These are phyloP conservation scores for Penicillium verrucosum DNA, from an alignment of 2,329 filamentous ascomycete species.

Conservation along the genomic window DNA sequence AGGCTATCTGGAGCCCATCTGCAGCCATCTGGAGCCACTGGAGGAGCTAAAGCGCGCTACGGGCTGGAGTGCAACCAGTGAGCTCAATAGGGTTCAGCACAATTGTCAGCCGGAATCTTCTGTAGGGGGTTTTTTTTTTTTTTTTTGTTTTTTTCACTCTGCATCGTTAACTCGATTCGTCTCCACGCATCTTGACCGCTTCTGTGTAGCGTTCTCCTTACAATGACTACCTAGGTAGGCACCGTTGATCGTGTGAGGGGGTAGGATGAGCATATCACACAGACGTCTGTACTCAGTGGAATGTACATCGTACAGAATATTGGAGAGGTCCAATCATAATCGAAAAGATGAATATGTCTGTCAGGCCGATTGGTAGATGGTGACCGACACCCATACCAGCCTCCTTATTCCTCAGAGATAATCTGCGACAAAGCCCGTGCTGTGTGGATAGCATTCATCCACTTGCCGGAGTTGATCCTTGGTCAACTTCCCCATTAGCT, in stretches of 20 bases:
- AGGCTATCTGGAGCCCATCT: constrained; percentile 16
- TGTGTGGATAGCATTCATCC: background rate
- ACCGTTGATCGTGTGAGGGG: background rate
- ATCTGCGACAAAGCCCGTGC: background rate
- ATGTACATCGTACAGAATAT: background rate
- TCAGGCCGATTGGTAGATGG: background rate
- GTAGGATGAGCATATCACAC: background rate
- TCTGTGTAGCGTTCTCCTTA: background rate
- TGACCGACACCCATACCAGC: background rate
- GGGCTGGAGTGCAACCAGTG: constrained; percentile 23
- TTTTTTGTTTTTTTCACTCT: background rate
- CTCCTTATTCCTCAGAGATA: background rate
- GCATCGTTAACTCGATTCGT: constrained; percentile 1
- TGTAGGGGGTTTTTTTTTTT: constrained; percentile 6
- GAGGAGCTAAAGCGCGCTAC: constrained; percentile 12
- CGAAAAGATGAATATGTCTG: background rate
- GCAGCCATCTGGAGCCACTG: constrained; percentile 12
- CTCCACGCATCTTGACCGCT: constrained; percentile 12
- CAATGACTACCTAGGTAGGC: background rate
- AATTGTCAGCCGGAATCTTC: constrained; percentile 20
- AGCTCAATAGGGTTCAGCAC: constrained; percentile 20
- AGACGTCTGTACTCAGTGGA: background rate
- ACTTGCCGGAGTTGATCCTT: background rate
- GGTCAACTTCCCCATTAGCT: background rate
- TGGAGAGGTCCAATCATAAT: background rate